Conservation (phyloP, 768 basidiomycete genomes). For the Trametes gibbosa region DNA sequence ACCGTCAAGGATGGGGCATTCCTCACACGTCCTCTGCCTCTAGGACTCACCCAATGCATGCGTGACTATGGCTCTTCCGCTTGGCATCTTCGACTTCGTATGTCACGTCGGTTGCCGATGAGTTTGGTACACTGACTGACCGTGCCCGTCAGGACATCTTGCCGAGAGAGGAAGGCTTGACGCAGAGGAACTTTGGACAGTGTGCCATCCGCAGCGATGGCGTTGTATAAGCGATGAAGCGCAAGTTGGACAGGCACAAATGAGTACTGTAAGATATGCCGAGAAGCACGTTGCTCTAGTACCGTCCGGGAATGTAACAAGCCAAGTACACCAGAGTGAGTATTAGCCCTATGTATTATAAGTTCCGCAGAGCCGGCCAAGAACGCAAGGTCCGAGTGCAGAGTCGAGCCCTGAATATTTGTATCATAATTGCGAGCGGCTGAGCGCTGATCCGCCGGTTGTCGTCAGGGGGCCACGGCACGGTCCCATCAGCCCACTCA, state of each 20-base stretch:
- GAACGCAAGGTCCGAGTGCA: too few species aligned
- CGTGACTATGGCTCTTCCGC: constrained; percentile 68
- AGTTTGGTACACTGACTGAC: background rate
- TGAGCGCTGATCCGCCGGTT: constrained; percentile 6
- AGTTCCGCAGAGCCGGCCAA: too few species aligned
- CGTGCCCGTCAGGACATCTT: constrained; percentile 53
- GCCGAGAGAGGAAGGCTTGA: constrained; percentile 60
- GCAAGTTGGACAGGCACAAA: background rate
- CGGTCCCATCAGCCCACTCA: background rate
- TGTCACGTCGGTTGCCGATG: constrained; percentile 19
- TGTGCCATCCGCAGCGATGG: constrained; percentile 68
- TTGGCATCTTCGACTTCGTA: constrained; percentile 76
- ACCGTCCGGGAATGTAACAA: too few species aligned
- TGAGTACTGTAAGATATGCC: background rate
- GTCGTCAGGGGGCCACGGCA: constrained; percentile 4
- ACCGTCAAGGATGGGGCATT: background rate
- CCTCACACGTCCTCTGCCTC: background rate
- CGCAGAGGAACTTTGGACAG: constrained; percentile 58
- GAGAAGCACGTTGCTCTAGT: background rate
- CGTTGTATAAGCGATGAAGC: constrained; percentile 32
- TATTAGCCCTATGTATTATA: background rate
- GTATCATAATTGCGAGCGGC: too few species aligned
- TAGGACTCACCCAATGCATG: constrained; percentile 79
- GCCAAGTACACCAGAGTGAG: too few species aligned
- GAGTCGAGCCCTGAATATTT: too few species aligned